These are phyloP conservation scores for Trametes meyenii DNA, from an alignment of 768 basidiomycete species.

Conservation along the genomic window DNA sequence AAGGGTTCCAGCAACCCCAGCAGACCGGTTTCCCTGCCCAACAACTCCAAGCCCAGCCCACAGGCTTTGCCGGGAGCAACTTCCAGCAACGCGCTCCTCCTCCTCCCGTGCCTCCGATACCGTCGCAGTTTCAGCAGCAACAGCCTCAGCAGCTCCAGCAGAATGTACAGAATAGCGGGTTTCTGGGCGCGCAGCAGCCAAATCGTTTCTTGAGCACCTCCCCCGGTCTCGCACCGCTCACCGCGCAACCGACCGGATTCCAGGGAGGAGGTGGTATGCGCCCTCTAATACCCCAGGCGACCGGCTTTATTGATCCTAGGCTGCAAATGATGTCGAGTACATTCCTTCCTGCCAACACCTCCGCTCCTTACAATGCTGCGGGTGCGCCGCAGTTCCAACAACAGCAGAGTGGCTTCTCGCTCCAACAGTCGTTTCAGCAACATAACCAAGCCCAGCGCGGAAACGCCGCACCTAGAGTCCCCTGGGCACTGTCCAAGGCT, in stretches of 20 bases:
- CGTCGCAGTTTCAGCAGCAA: slow-evolving; percentile 60
- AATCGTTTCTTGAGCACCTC: slow-evolving; percentile 59
- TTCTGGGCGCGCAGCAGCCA: slow-evolving; percentile 47
- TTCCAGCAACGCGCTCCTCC: slow-evolving; percentile 51
- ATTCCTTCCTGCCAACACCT: slow-evolving; percentile 81
- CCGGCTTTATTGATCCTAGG: slow-evolving; percentile 82
- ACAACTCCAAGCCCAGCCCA: slow-evolving; percentile 40
- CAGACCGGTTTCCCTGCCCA: slow-evolving; percentile 53
- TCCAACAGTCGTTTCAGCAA: slow-evolving; percentile 88
- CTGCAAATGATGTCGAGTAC: slow-evolving; percentile 88
- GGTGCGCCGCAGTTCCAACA: slow-evolving; percentile 74
- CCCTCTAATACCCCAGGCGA: slow-evolving; percentile 70
- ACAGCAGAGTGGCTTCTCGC: slow-evolving; percentile 52
- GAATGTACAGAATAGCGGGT: slow-evolving; percentile 39
- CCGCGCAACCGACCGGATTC: slow-evolving; percentile 64
- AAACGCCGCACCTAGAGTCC: slow-evolving; percentile 64
- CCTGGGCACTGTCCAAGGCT: slow-evolving; percentile 84
- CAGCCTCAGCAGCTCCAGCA: slow-evolving; percentile 39
- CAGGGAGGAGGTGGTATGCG: slow-evolving; percentile 41
- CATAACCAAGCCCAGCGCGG: slow-evolving; percentile 78
- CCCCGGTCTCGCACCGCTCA: slow-evolving; percentile 49
- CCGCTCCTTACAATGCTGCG: slow-evolving; percentile 59
- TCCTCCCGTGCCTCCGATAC: slow-evolving; percentile 66
- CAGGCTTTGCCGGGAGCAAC: slow-evolving; percentile 35
- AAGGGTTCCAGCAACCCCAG: slow-evolving; percentile 49